Evolutionary conservation across 208 protist genomes (phyloP), one percentile per base, ranked within the genome.

Genomic region (Trypanosomatidae sp.): DNA sequence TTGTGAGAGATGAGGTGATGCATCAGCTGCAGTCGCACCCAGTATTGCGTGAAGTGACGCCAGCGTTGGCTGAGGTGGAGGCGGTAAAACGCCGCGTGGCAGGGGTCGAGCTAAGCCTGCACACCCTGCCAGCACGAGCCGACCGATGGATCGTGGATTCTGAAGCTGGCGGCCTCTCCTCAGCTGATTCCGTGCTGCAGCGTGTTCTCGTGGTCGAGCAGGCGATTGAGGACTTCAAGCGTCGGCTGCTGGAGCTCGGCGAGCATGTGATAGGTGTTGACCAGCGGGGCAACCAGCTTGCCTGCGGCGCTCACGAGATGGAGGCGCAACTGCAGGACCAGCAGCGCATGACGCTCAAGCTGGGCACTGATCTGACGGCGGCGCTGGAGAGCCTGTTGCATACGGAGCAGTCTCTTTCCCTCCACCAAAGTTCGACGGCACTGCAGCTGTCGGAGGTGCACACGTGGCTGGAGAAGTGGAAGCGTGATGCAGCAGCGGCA

Each of bases 71-170:
- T 1, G 86, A 88, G 46, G 28, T 91, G 68, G 86, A 91, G 55
- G 73, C 83, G 33, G 64, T 88, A 36, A 87, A 91, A 74, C 79
- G 83, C 15, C 74, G 86, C 15, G 56, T 91, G 22, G 81, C 77
- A 0, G 53, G 76, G 30, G 17, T 86, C 39, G 86, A 91, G 58
- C 52, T 79, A 33, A 60, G 75, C 43, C 28, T 77, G 72, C 64
- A 75, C 46, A 64, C 60, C 13, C 41, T 69, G 15, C 13, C 52
- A 60, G 30, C 60, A 43, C 72, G 74, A 19, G 36, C 52, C 25
- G 68, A 73, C 22, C 33, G 56, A 62, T 69, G 19, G 39, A 36
- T 25, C 22, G 39, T 44, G 17, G 64, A 74, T 30, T n/a, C 49
- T 52, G 66, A 52, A 13, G 12, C 10, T 17, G 39, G 19, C 13